Evolutionary conservation across 2,329 filamentous ascomycete genomes (phyloP), one percentile per base, ranked within the genome.

Genomic region (Epichloe baconii): DNA sequence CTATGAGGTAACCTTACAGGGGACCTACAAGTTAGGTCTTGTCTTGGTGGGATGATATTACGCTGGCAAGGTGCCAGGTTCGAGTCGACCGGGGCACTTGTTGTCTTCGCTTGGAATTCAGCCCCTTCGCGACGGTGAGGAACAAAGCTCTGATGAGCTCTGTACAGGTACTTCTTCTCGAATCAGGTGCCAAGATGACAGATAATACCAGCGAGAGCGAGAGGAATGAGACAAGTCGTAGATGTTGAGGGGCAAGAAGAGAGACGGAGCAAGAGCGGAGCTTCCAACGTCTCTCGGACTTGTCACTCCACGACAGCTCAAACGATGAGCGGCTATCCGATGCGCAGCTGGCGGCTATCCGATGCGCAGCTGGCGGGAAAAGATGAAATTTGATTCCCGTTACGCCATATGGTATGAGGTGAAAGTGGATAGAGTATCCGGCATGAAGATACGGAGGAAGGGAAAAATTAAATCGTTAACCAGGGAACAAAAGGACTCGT

Each of bases 1-100:
- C 40, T 45, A 44, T 44, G 34, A 48, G 40, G 40, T 45, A 44
- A 45, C 38, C 35, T 7, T 31, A n/a, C 45, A 52, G 46, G 45
- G 44, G 34, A 35, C 14, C 35, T 38, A n/a, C 12, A 7, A 49
- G 43, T 35, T 26, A 36, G 31, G 26, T 35, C 31, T 43, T 26
- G 45, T 37, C 23, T 43, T 36, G 44, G 26, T 23, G 12, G 36
- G 44, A 45, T 31, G 48, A 50, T 48, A 50, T 47, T 23, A 40
- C n/a, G 23, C 21, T 15, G 44, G 38, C 50, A 14, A 26, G 48
- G 41, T 36, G 11, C 38, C 23, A 40, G 47, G 17, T 19, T 47
- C 37, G 44, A 48, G 17, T 43, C 21, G 15, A 40, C 11, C 46
- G 37, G 46, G 15, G 31, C 17, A 23, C 26, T 26, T 6, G 14